Percentiles rank a stretch among this genome's conserved stretches.
phyloP scores from a whole-genome alignment of 2,329 filamentous ascomycete genomes.

The Xylaria polymorpha region DNA sequence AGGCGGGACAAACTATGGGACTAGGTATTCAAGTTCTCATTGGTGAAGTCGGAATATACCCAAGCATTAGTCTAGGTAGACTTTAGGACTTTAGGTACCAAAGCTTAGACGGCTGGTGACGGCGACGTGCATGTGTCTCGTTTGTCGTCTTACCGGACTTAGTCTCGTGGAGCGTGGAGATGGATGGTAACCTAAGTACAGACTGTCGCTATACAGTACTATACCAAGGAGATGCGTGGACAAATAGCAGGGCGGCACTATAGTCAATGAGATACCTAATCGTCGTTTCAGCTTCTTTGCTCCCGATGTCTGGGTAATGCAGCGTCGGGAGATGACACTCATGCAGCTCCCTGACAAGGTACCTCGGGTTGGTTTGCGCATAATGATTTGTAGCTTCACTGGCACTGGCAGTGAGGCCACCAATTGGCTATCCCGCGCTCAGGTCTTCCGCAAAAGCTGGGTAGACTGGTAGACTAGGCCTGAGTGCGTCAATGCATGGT shows the following conservation, averaged over 20 bases:
- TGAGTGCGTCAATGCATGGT: conserved; percentile 23
- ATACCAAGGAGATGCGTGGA: conserved; percentile 25
- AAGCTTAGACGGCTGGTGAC: conserved; percentile 16
- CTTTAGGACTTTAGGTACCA: conserved; percentile 14
- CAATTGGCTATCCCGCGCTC: conserved; percentile 25
- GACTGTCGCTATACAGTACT: not conserved
- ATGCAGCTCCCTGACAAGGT: conserved; percentile 26
- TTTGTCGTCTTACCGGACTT: not conserved
- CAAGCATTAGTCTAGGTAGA: not conserved
- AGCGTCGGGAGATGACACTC: conserved; percentile 31
- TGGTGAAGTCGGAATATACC: conserved; percentile 10
- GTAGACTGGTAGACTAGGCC: conserved; percentile 5
- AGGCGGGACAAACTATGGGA: conserved; percentile 6
- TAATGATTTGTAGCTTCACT: conserved; percentile 33
- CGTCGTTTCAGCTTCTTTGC: conserved; percentile 21
- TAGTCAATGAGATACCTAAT: not conserved
- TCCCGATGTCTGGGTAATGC: conserved; percentile 29
- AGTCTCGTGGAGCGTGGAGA: not conserved
- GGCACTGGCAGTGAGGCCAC: conserved; percentile 20
- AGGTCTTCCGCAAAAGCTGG: conserved; percentile 9
- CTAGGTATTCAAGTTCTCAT: conserved; percentile 3
- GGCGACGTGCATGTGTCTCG: conserved; percentile 2
- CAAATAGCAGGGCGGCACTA: conserved; percentile 22
- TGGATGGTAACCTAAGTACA: not conserved
- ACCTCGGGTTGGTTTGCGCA: conserved; percentile 21